Conservation (phyloP, 1,284 basidiomycete genomes). For the Ceratobasidium sp. region DNA sequence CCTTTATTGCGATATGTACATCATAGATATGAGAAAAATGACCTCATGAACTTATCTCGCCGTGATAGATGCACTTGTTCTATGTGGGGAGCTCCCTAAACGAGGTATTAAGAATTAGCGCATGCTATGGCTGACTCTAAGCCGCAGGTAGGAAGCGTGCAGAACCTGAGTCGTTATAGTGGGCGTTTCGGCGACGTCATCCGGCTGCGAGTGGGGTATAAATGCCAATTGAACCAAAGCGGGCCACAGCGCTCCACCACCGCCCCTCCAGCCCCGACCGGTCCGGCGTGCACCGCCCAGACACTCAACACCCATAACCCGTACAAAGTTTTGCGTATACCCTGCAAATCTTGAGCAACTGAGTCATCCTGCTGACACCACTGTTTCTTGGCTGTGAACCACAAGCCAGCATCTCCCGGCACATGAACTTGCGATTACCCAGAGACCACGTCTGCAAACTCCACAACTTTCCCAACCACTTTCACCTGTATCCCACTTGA, state of each 20-base stretch:
- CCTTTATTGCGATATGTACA: no score
- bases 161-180: no score
- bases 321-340: background rate
- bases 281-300: background rate
- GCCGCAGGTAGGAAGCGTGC: no score
- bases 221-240: background rate
- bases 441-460: conserved; percentile 30
- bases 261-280: background rate
- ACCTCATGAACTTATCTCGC: no score
- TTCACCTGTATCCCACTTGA: conserved; percentile 38
- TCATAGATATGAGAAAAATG: no score
- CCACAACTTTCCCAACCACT: conserved; percentile 39
- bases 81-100: no score
- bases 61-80: no score
- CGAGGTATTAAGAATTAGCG: no score
- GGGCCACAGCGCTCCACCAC: background rate
- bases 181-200: conserved; percentile 6
- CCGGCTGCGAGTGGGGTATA: background rate
- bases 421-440: conserved; percentile 40
- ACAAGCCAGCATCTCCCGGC: conserved; percentile 5
- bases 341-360: background rate
- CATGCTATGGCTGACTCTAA: no score
- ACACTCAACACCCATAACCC: background rate
- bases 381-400: background rate
- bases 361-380: conserved; percentile 17